phyloP scores from a whole-genome alignment of 306 rosid species.

The Casuarina cunninghamiana region DNA sequence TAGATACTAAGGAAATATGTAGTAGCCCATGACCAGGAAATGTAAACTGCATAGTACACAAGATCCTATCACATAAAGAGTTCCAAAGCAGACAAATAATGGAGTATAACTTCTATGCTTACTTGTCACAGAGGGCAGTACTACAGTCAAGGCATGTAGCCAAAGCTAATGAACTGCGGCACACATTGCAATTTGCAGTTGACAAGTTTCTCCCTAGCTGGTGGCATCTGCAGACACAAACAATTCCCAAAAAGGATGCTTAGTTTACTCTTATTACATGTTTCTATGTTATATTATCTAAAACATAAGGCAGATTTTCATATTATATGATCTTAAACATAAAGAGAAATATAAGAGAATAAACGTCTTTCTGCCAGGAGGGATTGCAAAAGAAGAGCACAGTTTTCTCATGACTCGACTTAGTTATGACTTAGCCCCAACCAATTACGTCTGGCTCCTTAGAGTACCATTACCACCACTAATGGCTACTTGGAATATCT shows the following conservation, averaged over 20 bases:
- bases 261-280: constrained; percentile 9
- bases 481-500: too few relatives aligned
- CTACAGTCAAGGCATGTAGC: constrained; percentile 83
- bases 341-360: background rate
- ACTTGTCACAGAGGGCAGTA: constrained; percentile 72
- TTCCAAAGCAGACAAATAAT: background rate
- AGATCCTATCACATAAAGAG: background rate
- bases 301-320: constrained; percentile 17
- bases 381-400: background rate
- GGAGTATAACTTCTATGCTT: constrained; percentile 37
- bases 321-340: constrained; percentile 17
- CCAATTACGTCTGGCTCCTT: background rate
- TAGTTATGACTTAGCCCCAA: background rate
- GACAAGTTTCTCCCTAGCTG: constrained; percentile 59
- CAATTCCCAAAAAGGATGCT: constrained; percentile 10
- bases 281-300: constrained; percentile 27
- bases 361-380: background rate
- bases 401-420: background rate
- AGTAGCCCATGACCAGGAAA: background rate
- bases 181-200: constrained; percentile 58
- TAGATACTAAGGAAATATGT: background rate
- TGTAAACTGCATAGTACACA: background rate
- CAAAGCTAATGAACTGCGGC: constrained; percentile 58
- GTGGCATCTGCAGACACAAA: constrained; percentile 62
- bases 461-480: background rate